Evolutionary conservation across 2,329 filamentous ascomycete species (phyloP), one percentile per base, ranked within the genome.

Genomic region (Botryotinia calthae): DNA sequence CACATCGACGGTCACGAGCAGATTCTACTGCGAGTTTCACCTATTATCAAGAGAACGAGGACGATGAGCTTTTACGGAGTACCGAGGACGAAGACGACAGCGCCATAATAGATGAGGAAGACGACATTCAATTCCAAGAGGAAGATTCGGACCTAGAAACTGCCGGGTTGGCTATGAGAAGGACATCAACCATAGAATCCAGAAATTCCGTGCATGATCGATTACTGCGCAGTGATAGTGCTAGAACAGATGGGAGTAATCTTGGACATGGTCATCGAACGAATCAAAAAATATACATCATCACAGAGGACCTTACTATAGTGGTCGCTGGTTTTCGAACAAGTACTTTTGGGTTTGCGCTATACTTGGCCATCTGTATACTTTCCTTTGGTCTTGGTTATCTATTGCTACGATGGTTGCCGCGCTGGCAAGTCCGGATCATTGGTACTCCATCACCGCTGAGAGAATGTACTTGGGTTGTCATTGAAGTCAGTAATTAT

Each of bases 281-380:
- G 42, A 97, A 88, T 78, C 96, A 99, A 82, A 98, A 98, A 83
- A 87, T 98, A 37, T 96, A 98, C 82, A 94, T 99, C 82, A 86
- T 90, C 73, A 97, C 93, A 59, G 96, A 99, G 82, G 96, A 99
- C 81, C 85, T 99, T 76, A 98, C 94, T 1, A 94, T 98, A 78
- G 95, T 95, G 42, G 90, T 98, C 79, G 94, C 95, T 37, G 96
- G 96, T 0, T 99, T 98, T 82, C 89, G 87, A 67, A 98, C 94
- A 5, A 95, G 91, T 75, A 82, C 83, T 6, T 74, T 89, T 22
- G 94, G 96, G 1, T 92, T 90, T 78, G 82, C 87, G 2, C 75
- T 90, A 0, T 98, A 98, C 80, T 78, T 90, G 6, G 78, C 86
- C 14, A 82, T 97, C 10, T 98, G 94, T 78, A 78, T 91, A 25